Evolutionary conservation across 2,329 filamentous ascomycete species (phyloP), one percentile per base, ranked within the genome.

Genomic region (Talaromyces sp.): DNA sequence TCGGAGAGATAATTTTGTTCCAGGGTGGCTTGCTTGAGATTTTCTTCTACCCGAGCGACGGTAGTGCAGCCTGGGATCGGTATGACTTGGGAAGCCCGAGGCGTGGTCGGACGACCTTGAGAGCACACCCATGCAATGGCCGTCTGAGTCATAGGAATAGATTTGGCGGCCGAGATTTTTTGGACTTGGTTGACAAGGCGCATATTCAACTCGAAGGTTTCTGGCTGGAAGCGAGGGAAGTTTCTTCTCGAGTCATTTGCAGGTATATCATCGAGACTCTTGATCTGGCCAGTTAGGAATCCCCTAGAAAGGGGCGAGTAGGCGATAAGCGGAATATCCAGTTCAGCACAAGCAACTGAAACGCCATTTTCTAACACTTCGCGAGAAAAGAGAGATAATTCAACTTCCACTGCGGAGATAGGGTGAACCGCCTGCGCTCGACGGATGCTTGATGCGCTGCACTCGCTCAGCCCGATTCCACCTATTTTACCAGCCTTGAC

Each of bases 301-400:
- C 86, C 86, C 9, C 82, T 76, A 18, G 85, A 82, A 1, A 88
- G 78, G 2, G 86, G 85, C 55, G 82, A 84, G 75, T 88, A 88
- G 4, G 82, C 82, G 10, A 87, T 72, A 52, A 88, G 76, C 0
- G 85, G 84, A 55, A 88, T 87, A 28, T 77, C 75, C 1, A 85
- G 40, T 33, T 61, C 42, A 14, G 54, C 42, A 44, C 59, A 61
- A 28, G 54, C 54, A 8, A 42, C 44, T 9, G 33, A 53, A 27
- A 57, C 54, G 18, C 59, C 59, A 44, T 61, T 61, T 23, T 61
- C 59, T 44, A 53, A 16, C 23, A 40, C 40, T 2, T 61, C 59
- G 2, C 52, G 56, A 18, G 56, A 58, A 27, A 58, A 58, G 18
- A 58, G 44, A 23, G 56, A 58, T 6, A 58, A 28, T 36, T 58